Percentiles rank a stretch among this genome's conserved stretches.
These are phyloP conservation scores for Physcia stellaris DNA, from an alignment of 495 filamentous ascomycete genomes.

Conservation along the genomic window DNA sequence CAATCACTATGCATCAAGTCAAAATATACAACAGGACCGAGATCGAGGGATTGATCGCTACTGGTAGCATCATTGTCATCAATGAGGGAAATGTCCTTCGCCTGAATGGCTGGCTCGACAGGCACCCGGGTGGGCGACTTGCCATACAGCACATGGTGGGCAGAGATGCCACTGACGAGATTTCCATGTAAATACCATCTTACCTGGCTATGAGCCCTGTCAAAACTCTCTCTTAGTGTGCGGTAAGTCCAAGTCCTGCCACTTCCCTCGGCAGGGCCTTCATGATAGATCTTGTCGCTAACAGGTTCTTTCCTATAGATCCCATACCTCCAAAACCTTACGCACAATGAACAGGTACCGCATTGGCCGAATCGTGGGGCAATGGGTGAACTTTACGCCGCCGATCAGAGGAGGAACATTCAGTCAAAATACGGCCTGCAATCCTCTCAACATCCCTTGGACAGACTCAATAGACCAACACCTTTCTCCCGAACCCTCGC, in stretches of 20 bases:
- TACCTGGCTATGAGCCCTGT: conserved; percentile 3
- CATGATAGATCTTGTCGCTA: not conserved
- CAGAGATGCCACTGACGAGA: conserved; percentile 37
- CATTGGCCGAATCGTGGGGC: conserved; percentile 15
- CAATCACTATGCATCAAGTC: conserved; percentile 11
- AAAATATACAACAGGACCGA: conserved; percentile 13
- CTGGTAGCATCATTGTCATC: conserved; percentile 31
- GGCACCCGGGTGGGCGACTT: conserved; percentile 31
- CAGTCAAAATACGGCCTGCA: conserved; percentile 2
- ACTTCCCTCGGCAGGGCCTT: not conserved
- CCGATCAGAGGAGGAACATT: conserved; percentile 19
- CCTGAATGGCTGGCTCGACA: conserved; percentile 30
- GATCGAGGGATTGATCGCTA: conserved; percentile 28
- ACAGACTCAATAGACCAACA: conserved; percentile 14
- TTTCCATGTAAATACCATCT: conserved; percentile 26
- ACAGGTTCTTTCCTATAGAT: conserved; percentile 9
- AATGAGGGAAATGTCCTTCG: conserved; percentile 27
- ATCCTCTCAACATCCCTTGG: conserved; percentile 5
- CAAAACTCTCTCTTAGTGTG: conserved; percentile 1
- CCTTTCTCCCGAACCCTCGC: not conserved
- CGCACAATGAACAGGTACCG: conserved; percentile 18
- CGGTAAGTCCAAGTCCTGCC: conserved; percentile 6
- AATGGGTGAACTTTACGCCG: conserved; percentile 20
- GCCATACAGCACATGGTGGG: conserved; percentile 37
- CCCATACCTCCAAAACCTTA: conserved; percentile 16